Evolutionary conservation across 2,329 filamentous ascomycete species (phyloP).

Genomic region (Decorospora gaudefroyi): DNA sequence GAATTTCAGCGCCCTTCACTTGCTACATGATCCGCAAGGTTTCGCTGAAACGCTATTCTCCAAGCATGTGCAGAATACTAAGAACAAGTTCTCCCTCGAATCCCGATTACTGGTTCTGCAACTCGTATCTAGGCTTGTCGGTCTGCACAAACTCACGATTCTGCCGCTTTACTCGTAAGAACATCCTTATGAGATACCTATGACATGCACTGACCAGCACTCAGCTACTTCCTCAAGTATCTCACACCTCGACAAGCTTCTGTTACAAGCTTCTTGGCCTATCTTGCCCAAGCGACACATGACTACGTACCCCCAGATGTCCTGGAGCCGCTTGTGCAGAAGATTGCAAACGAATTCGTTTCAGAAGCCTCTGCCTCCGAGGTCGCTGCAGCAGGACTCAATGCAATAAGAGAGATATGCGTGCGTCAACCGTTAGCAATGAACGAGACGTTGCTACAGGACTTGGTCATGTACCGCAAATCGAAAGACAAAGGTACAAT

Average conservation of each 20-base stretch:
- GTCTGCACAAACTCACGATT: constrained; percentile 88
- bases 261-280: constrained; percentile 92
- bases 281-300: constrained; percentile 88
- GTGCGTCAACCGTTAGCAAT: constrained; percentile 92
- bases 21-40: constrained; percentile 90
- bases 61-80: constrained; percentile 87
- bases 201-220: no score
- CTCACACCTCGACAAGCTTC: constrained; percentile 85
- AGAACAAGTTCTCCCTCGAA: constrained; percentile 82
- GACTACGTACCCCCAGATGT: constrained; percentile 89
- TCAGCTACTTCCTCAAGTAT: constrained; percentile 87
- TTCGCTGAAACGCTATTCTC: constrained; percentile 89
- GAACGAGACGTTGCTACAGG: constrained; percentile 92
- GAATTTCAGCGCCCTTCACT: constrained; percentile 94
- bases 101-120: constrained; percentile 89
- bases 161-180: constrained; percentile 94
- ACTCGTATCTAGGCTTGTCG: constrained; percentile 86
- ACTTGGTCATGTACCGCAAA: constrained; percentile 93
- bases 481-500: constrained; percentile 99
- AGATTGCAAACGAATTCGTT: constrained; percentile 98
- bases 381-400: constrained; percentile 88
- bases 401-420: constrained; percentile 93
- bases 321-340: constrained; percentile 85
- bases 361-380: constrained; percentile 90
- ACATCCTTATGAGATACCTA: no score